These are phyloP conservation scores for Megacollybia marginata DNA, from an alignment of 768 basidiomycete genomes.

Conservation along the genomic window DNA sequence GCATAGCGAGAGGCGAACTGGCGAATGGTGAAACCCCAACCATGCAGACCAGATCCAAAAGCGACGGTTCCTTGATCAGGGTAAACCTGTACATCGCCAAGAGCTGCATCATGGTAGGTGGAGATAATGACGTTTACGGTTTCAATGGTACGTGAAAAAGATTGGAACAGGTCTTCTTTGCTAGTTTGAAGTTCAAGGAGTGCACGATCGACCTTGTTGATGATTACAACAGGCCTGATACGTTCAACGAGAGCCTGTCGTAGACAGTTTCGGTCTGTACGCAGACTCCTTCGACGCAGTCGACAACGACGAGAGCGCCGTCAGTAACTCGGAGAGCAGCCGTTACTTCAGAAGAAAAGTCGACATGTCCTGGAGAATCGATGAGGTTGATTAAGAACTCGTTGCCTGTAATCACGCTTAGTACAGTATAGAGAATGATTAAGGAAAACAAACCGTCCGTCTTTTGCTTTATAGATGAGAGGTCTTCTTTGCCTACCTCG, in stretches of 20 bases:
- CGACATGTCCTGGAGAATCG: constrained; percentile 99
- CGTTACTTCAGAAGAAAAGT: constrained; percentile 99
- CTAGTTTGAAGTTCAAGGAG: constrained; percentile 95
- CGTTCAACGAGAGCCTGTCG: constrained; percentile 96
- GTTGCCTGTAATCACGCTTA: constrained; percentile 40
- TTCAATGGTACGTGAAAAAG: constrained; percentile 96
- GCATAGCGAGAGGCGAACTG: constrained; percentile 92
- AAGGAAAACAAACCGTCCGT: constrained; percentile 58
- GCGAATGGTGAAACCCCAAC: constrained; percentile 98
- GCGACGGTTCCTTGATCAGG: constrained; percentile 98
- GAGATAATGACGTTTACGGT: constrained; percentile 98
- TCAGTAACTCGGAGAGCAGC: constrained; percentile 99
- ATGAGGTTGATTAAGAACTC: constrained; percentile 99
- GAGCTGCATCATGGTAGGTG: constrained; percentile 88
- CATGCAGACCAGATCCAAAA: constrained; percentile 98
- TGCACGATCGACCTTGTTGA: constrained; percentile 99
- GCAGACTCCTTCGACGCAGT: constrained; percentile 99
- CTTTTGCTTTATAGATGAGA: constrained; percentile 85
- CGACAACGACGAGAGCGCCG: constrained; percentile 98
- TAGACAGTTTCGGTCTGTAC: constrained; percentile 99
- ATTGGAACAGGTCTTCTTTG: constrained; percentile 97
- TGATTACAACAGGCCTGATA: constrained; percentile 98
- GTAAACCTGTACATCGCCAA: constrained; percentile 98
- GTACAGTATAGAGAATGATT: no score
- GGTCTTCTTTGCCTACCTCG: constrained; percentile 85